Evolutionary conservation across 352 stramenopile genomes (phyloP).

Genomic region (Plasmopara viticola): DNA sequence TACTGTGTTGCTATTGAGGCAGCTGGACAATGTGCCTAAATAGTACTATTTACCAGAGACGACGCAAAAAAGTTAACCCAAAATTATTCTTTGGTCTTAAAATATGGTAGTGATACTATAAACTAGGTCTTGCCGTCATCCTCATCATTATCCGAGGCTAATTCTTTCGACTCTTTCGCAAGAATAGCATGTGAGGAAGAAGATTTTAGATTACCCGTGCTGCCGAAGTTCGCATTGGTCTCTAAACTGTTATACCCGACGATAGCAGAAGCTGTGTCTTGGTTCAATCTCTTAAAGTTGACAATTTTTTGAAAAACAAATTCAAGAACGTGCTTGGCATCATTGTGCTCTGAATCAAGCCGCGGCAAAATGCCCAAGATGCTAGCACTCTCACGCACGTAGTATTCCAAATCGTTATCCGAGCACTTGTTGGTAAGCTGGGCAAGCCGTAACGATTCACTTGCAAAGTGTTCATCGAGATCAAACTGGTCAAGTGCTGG

Average conservation of each 20-base stretch:
- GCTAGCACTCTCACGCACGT: conserved; percentile 88
- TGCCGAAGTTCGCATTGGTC: conserved; percentile 4
- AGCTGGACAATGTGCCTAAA: too few species aligned
- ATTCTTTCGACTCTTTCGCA: conserved; percentile 18
- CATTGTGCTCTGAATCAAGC: conserved; percentile 58
- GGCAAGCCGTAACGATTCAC: conserved; percentile 85
- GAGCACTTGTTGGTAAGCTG: conserved; percentile 95
- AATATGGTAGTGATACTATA: too few species aligned
- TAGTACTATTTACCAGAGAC: too few species aligned
- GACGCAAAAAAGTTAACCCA: too few species aligned
- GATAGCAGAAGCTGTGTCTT: conserved; percentile 38
- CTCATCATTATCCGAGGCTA: conserved; percentile 37
- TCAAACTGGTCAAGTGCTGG: conserved; percentile 95
- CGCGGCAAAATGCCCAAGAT: conserved; percentile 87
- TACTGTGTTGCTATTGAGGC: too few species aligned
- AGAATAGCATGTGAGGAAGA: conserved; percentile 10
- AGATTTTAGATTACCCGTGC: conserved; percentile 6
- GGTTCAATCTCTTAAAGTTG: conserved; percentile 91
- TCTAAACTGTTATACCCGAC: conserved; percentile 12
- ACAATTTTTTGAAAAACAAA: conserved; percentile 91
- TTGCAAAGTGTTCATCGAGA: conserved; percentile 95
- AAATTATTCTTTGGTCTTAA: too few species aligned
- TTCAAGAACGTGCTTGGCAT: conserved; percentile 89
- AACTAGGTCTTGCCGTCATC: conserved; percentile 6
- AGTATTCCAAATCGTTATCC: conserved; percentile 93